phyloP scores from a whole-genome alignment of 768 basidiomycete species.

The Ramaria sp. region DNA sequence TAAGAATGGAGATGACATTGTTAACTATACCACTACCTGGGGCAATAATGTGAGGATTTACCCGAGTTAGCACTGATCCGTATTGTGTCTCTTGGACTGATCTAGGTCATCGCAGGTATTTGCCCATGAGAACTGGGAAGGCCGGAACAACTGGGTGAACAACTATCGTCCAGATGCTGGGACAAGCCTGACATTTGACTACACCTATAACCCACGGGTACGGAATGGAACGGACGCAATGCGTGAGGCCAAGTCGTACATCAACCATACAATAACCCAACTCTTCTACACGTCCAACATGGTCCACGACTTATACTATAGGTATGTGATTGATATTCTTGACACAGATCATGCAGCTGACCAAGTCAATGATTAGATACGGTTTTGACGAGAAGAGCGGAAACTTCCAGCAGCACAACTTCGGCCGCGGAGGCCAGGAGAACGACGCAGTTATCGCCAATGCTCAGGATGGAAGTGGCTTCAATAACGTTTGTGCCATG shows the following conservation, averaged over 20 bases:
- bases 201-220: conserved; percentile 57
- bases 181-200: conserved; percentile 49
- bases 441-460: conserved; percentile 89
- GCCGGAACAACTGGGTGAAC: conserved; percentile 47
- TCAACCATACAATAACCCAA: conserved; percentile 80
- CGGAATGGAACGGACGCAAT: conserved; percentile 46
- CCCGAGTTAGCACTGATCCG: background rate
- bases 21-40: conserved; percentile 71
- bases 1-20: conserved; percentile 16
- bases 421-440: conserved; percentile 78
- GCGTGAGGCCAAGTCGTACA: conserved; percentile 68
- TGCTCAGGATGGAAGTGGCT: conserved; percentile 91
- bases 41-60: conserved; percentile 59
- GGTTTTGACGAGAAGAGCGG: conserved; percentile 88
- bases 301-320: conserved; percentile 76
- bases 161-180: conserved; percentile 78
- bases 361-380: conserved; percentile 34
- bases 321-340: conserved; percentile 21
- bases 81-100: background rate
- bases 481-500: conserved; percentile 55
- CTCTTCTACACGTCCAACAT: conserved; percentile 82
- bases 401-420: conserved; percentile 99
- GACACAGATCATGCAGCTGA: conserved; percentile 5
- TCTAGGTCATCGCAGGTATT: conserved; percentile 41
- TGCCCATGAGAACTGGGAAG: conserved; percentile 91